Percentiles rank a stretch among this genome's conserved stretches.
These are phyloP conservation scores for Calamus simplicifolius DNA, from an alignment of 176 grass and related monocot species.

Conservation along the genomic window DNA sequence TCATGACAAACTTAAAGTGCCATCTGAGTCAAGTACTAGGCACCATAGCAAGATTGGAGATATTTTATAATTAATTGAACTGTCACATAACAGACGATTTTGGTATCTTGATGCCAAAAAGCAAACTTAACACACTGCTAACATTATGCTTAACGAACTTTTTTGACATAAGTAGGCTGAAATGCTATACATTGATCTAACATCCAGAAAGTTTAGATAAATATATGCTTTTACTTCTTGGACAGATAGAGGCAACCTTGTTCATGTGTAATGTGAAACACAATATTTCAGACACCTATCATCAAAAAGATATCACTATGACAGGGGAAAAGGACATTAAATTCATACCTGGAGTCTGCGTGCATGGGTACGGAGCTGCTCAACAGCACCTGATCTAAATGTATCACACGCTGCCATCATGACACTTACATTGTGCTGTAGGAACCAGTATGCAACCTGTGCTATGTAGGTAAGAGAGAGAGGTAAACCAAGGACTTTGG, in stretches of 20 bases:
- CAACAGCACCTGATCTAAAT: conserved; percentile 84
- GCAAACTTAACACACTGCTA: too few relatives aligned
- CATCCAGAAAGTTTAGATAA: background rate
- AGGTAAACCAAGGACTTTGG: too few relatives aligned
- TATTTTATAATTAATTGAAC: background rate
- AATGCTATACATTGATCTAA: background rate
- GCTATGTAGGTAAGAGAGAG: background rate
- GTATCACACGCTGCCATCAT: conserved; percentile 89
- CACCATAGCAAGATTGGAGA: too few relatives aligned
- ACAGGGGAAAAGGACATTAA: too few relatives aligned
- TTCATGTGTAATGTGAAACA: too few relatives aligned
- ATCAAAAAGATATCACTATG: too few relatives aligned
- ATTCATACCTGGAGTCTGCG: conserved; percentile 41
- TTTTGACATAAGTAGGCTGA: background rate
- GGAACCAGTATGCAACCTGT: conserved; percentile 94
- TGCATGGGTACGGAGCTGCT: conserved; percentile 42
- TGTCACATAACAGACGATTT: background rate
- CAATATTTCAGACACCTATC: too few relatives aligned
- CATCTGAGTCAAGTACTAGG: too few relatives aligned
- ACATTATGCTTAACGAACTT: background rate
- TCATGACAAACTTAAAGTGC: too few relatives aligned
- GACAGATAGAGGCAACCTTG: background rate
- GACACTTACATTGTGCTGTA: conserved; percentile 86
- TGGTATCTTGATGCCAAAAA: too few relatives aligned
- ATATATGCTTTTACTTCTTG: background rate